Percentiles rank a stretch among this genome's conserved stretches.
phyloP scores from a whole-genome alignment of 2,329 filamentous ascomycete genomes.

The Metarhizium brunneum region DNA sequence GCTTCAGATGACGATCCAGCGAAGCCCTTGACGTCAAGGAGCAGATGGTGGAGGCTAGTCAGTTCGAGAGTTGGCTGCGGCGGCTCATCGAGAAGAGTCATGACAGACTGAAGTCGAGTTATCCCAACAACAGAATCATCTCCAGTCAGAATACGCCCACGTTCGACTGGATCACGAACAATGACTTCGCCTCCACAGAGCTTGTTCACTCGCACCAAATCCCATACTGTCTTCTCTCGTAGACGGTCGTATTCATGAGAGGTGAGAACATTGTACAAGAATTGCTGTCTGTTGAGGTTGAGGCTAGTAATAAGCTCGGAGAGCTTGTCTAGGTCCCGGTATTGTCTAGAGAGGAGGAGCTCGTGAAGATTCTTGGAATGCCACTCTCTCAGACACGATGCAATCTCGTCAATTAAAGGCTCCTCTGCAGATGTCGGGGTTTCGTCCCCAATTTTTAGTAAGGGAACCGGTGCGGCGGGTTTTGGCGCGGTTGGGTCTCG shows the following conservation, averaged over 20 bases:
- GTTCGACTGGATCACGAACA: slow-evolving; percentile 76
- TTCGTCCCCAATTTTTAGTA: slow-evolving; percentile 97
- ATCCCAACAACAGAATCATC: slow-evolving; percentile 90
- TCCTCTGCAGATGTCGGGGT: slow-evolving; percentile 83
- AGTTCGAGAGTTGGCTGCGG: slow-evolving; percentile 60
- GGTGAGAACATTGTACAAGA: slow-evolving; percentile 90
- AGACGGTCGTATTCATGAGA: slow-evolving; percentile 70
- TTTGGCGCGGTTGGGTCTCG: slow-evolving; percentile 62
- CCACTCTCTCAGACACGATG: slow-evolving; percentile 94
- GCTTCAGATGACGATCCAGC: slow-evolving; percentile 67
- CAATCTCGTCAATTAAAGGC: slow-evolving; percentile 93
- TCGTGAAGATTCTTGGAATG: slow-evolving; percentile 96
- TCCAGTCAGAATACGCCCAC: slow-evolving; percentile 78
- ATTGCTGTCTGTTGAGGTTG: slow-evolving; percentile 76
- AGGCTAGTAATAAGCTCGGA: slow-evolving; percentile 73
- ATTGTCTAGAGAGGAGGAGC: slow-evolving; percentile 73
- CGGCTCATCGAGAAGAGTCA: slow-evolving; percentile 86
- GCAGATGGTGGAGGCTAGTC: slow-evolving; percentile 66
- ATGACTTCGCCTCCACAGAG: slow-evolving; percentile 89
- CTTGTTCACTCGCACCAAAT: slow-evolving; percentile 89
- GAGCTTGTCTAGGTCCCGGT: slow-evolving; percentile 71
- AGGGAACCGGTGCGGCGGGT: slow-evolving; percentile 85
- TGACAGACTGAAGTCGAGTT: slow-evolving; percentile 84
- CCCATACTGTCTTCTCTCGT: slow-evolving; percentile 89
- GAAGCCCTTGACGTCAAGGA: slow-evolving; percentile 78